phyloP scores from a whole-genome alignment of 2,329 filamentous ascomycete species.

The Cladosporium halotolerans region DNA sequence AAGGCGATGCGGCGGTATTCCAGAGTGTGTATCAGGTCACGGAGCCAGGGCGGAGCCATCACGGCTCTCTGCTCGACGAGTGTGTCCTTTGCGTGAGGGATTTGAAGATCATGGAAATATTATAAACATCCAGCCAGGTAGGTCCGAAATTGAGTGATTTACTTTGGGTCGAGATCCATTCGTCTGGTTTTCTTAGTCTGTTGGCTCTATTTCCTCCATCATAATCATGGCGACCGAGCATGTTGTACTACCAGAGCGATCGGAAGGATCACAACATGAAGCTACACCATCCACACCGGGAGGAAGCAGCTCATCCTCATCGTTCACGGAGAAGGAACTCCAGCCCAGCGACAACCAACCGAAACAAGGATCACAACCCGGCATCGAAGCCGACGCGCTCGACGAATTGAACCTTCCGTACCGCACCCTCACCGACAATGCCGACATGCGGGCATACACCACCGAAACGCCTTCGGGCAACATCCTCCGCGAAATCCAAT shows the following conservation, averaged over 20 bases:
- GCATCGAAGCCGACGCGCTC: constrained; percentile 8
- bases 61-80: background rate
- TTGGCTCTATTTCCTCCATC: background rate
- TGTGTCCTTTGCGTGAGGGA: too few relatives aligned
- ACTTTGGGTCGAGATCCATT: background rate
- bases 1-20: background rate
- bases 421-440: constrained; percentile 18
- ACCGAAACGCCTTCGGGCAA: constrained; percentile 20
- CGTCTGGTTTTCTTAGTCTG: too few relatives aligned
- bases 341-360: background rate
- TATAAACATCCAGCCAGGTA: background rate
- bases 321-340: background rate
- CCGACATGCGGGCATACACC: constrained; percentile 24
- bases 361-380: background rate
- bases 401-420: constrained; percentile 20
- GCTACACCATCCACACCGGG: background rate
- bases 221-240: constrained; percentile 7
- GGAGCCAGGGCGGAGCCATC: background rate
- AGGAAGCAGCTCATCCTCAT: background rate
- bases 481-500: constrained; percentile 20
- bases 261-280: background rate
- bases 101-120: too few relatives aligned
- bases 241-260: background rate
- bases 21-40: background rate
- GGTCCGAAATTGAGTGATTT: background rate